Conservation (phyloP, 2,329 filamentous ascomycete genomes). For the Penicillium sp. region DNA sequence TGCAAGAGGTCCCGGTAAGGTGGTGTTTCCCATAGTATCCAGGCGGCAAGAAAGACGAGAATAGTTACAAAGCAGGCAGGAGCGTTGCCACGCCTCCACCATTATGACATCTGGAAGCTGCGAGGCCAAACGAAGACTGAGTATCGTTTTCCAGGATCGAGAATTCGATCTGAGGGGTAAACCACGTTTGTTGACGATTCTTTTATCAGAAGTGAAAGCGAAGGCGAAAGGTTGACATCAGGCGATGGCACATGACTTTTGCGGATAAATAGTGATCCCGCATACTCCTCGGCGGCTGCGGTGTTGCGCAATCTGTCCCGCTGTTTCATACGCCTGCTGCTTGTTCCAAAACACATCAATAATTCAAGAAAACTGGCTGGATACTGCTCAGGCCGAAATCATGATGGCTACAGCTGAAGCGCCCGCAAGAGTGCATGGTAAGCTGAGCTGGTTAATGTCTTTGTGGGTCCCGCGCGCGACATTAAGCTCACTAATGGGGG, state of each 20-base stretch:
- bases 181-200: no score
- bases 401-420: slow-evolving; percentile 31
- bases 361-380: not conserved
- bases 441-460: slow-evolving; percentile 11
- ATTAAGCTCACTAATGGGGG: slow-evolving; percentile 6
- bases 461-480: slow-evolving; percentile 3
- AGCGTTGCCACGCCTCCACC: slow-evolving; percentile 6
- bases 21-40: slow-evolving; percentile 6
- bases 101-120: slow-evolving; percentile 1
- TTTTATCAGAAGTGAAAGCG: not conserved
- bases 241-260: slow-evolving; percentile 18
- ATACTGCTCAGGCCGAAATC: slow-evolving; percentile 1
- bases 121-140: not conserved
- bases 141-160: no score
- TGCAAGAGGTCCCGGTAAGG: slow-evolving; percentile 2
- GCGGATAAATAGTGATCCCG: slow-evolving; percentile 22
- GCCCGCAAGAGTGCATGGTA: slow-evolving; percentile 43
- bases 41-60: not conserved
- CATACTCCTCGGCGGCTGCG: slow-evolving; percentile 11
- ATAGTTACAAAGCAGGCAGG: slow-evolving; percentile 1
- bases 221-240: slow-evolving; percentile 13
- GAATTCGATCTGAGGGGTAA: no score
- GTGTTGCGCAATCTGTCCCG: slow-evolving; percentile 2
- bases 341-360: slow-evolving; percentile 4
- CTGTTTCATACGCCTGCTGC: slow-evolving; percentile 2